These are phyloP conservation scores for Dactylellina parvicollis DNA, from an alignment of 2,329 filamentous ascomycete species.

Conservation along the genomic window DNA sequence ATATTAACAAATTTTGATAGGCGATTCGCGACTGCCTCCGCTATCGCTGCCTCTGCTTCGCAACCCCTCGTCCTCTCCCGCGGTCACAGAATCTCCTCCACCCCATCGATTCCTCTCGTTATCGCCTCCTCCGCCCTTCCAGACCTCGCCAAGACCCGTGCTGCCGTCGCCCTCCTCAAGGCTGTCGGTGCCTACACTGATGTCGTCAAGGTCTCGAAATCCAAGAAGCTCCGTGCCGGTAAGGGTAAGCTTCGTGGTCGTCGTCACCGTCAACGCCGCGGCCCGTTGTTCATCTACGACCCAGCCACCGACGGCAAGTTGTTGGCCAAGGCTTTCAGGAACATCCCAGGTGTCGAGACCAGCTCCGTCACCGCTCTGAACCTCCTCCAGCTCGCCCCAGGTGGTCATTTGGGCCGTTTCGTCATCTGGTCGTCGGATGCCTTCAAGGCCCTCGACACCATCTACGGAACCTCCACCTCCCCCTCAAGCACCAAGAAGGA, in stretches of 20 bases:
- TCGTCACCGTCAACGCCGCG: constrained; percentile 96
- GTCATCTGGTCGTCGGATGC: constrained; percentile 98
- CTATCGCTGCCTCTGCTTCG: constrained; percentile 94
- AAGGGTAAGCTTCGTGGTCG: constrained; percentile 99
- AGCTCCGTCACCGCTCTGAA: constrained; percentile 94
- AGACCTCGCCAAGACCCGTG: constrained; percentile 85
- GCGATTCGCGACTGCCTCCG: constrained; percentile 97
- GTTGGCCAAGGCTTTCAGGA: constrained; percentile 94
- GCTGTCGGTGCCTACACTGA: constrained; percentile 89
- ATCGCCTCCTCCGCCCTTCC: constrained; percentile 89
- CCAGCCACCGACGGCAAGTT: constrained; percentile 94
- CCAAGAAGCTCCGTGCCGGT: constrained; percentile 95
- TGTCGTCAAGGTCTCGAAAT: constrained; percentile 93
- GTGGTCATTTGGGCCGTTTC: constrained; percentile 98
- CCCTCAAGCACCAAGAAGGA: constrained; percentile 97
- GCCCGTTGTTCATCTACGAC: constrained; percentile 97
- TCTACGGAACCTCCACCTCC: constrained; percentile 93
- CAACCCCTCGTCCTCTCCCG: constrained; percentile 94
- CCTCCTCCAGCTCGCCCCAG: constrained; percentile 98
- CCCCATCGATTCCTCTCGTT: constrained; percentile 97
- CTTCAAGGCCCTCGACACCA: constrained; percentile 93
- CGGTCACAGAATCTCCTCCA: constrained; percentile 90
- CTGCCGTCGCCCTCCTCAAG: constrained; percentile 86
- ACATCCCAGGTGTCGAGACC: constrained; percentile 98
- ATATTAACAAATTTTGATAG: constrained; percentile 62